Evolutionary conservation across 495 filamentous ascomycete genomes (phyloP), one percentile per base, ranked within the genome.

Genomic region (Tuber microsphaerosporum): DNA sequence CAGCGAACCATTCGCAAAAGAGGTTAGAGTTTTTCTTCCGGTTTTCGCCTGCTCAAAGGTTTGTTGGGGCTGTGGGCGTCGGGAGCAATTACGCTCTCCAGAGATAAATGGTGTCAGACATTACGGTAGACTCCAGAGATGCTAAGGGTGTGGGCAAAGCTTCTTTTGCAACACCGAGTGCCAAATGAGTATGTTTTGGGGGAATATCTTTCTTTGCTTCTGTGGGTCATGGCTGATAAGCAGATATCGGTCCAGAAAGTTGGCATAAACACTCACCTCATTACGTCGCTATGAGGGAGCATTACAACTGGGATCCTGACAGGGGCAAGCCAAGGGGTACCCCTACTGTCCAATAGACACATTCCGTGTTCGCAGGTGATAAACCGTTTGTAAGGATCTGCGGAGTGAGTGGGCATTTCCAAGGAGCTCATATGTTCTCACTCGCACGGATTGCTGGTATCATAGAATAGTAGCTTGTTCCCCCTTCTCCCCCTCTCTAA

Each of bases 21-120:
- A 78, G 70, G 75, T 72, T 26, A 56, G 39, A 61, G 41, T 75
- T 20, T 37, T 79, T 31, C 75, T 79, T 14, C 9, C 31, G 22
- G 76, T 70, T 22, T 72, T 74, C 39, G 61, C 74, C 19, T 79
- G 77, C 70, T 79, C 76, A 2, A 75, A 73, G 31, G 12, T 44
- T 19, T 79, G 75, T 72, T 78, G 77, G 26, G 76, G 72, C 39
- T 79, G 77, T 42, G 73, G 72, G 1, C 22, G 46, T 26, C 78
- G 77, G 76, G 77, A 78, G 65, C 77, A 79, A 41, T 75, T 78
- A 17, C 72, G 75, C n/a, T 70, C 77, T 10, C 77, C 76, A 22
- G 71, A 79, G 17, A 39, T 69, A 75, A 75, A 70, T 9, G 72
- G 75, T 42, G 73, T 72, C 20, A 78, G 77, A 51, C 77, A 73